Evolutionary conservation across 495 filamentous ascomycete species (phyloP).

Genomic region (Penicillium chermesinum): DNA sequence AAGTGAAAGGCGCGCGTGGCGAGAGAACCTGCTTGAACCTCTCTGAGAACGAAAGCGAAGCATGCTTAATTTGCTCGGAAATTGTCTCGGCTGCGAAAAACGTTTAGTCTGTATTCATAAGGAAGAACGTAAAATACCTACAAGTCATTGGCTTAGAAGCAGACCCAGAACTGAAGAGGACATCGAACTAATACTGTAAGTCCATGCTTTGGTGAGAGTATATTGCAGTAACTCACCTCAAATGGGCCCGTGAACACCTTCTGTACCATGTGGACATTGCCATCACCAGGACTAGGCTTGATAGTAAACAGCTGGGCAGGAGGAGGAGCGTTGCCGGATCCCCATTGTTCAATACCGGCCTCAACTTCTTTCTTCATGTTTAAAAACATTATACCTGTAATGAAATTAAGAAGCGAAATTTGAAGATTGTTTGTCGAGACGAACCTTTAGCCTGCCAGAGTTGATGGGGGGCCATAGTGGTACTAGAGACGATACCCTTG

Average conservation of each 20-base stretch:
- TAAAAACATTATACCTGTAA: constrained; percentile 59
- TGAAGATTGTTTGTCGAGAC: constrained; percentile 3
- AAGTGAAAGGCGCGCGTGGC: constrained; percentile 70
- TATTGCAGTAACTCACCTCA: constrained; percentile 44
- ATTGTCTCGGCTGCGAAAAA: constrained; percentile 58
- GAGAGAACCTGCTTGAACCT: constrained; percentile 69
- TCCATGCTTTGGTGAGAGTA: neutral
- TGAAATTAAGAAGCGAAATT: constrained; percentile 5
- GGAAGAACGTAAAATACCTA: constrained; percentile 20
- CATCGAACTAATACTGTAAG: constrained; percentile 62
- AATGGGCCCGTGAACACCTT: constrained; percentile 89
- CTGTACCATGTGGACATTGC: constrained; percentile 86
- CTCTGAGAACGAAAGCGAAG: constrained; percentile 62
- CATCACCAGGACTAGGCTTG: constrained; percentile 57
- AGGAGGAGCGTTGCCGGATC: constrained; percentile 67
- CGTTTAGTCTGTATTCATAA: neutral
- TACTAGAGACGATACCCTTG: constrained; percentile 66
- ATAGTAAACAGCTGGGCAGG: constrained; percentile 84
- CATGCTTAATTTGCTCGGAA: constrained; percentile 59
- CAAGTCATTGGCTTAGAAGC: constrained; percentile 54
- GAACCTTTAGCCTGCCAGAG: constrained; percentile 82
- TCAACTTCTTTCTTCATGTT: constrained; percentile 76
- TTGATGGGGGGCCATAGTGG: constrained; percentile 58
- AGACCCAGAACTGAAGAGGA: constrained; percentile 82
- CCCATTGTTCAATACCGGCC: constrained; percentile 59